A percentile compares a stretch with the other conserved stretches of the same genome.
These are phyloP conservation scores for Suillus luteus DNA, from an alignment of 768 basidiomycete genomes.

Conservation along the genomic window DNA sequence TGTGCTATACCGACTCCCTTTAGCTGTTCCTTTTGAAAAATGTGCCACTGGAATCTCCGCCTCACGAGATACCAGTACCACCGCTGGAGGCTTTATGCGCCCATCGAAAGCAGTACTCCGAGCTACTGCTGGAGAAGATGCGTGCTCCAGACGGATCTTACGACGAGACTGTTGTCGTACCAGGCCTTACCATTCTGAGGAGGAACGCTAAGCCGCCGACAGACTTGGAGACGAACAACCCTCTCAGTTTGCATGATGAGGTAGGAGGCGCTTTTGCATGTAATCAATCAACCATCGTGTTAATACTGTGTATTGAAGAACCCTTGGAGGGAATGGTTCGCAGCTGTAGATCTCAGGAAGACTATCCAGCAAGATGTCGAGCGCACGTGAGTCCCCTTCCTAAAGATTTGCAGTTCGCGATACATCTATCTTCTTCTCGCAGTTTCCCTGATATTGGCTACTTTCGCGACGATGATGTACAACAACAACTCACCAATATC, in stretches of 20 bases:
- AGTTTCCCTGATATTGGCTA: conserved; percentile 97
- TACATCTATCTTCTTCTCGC: conserved; percentile 6
- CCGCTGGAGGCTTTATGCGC: conserved; percentile 44
- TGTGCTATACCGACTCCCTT: conserved; percentile 25
- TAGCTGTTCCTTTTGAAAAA: conserved; percentile 71
- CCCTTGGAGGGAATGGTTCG: conserved; percentile 96
- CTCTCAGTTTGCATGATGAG: conserved; percentile 77
- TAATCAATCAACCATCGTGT: not conserved
- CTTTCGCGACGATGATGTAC: conserved; percentile 76
- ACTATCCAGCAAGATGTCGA: conserved; percentile 94
- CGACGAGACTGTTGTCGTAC: conserved; percentile 63
- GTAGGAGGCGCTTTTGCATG: conserved; percentile 35
- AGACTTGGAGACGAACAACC: conserved; percentile 75
- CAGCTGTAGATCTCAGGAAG: conserved; percentile 83
- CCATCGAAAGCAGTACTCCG: conserved; percentile 58
- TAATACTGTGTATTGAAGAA: conserved; percentile 49
- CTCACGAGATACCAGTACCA: conserved; percentile 40
- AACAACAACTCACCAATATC: conserved; percentile 80
- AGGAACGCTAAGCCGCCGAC: conserved; percentile 30
- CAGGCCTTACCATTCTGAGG: conserved; percentile 46
- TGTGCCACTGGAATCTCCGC: conserved; percentile 54
- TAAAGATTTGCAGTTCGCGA: conserved; percentile 2
- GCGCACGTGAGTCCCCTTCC: conserved; percentile 70
- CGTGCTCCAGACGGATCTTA: conserved; percentile 86
- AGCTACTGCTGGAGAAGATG: conserved; percentile 66